phyloP scores from a whole-genome alignment of 176 grass and related monocot genomes.

The Carex cristatella region DNA sequence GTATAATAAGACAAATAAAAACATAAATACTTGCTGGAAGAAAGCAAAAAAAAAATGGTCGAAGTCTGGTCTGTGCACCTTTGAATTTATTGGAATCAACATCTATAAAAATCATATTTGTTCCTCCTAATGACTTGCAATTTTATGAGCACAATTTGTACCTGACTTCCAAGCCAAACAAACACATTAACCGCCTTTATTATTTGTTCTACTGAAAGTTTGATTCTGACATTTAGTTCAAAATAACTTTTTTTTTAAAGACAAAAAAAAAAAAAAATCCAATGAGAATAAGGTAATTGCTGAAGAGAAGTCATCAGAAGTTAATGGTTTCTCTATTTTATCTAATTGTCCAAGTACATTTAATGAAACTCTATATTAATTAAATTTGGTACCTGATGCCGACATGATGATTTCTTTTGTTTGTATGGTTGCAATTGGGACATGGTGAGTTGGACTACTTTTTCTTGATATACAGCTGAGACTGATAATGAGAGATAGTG shows the following conservation, averaged over 20 bases:
- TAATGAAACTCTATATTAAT: neutral
- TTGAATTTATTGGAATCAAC: neutral
- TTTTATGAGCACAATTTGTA: neutral
- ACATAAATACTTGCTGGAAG: no score
- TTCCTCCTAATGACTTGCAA: constrained; percentile 1
- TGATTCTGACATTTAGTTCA: neutral
- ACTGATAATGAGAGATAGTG: neutral
- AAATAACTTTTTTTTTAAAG: no score
- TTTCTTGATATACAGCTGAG: neutral
- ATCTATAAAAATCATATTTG: neutral
- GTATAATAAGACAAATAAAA: no score
- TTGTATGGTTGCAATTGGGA: neutral
- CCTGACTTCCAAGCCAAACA: neutral
- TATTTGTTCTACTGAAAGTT: neutral
- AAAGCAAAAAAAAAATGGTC: neutral
- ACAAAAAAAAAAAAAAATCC: no score
- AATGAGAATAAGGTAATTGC: no score
- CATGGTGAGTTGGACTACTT: neutral
- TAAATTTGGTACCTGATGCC: neutral
- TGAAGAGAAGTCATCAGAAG: neutral
- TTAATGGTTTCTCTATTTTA: neutral
- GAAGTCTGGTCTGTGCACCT: neutral
- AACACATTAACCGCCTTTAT: neutral
- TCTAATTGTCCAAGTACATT: neutral
- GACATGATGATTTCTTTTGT: neutral